Evolutionary conservation across 2,329 filamentous ascomycete species (phyloP).

Genomic region (Zarea fungicola): DNA sequence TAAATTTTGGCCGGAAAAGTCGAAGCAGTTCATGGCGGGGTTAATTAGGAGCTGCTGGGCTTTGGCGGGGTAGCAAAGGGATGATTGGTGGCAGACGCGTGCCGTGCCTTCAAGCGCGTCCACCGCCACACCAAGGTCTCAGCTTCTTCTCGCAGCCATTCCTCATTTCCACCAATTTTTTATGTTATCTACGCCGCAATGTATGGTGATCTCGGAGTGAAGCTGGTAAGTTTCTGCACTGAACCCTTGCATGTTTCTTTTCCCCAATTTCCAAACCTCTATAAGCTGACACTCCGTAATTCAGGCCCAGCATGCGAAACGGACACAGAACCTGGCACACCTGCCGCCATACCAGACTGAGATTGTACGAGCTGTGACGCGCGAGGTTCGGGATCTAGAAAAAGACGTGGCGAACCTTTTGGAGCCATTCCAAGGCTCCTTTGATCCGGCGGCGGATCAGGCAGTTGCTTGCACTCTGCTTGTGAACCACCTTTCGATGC

Average conservation of each 20-base stretch:
- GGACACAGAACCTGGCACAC: conserved; percentile 78
- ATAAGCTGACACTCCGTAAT: not conserved
- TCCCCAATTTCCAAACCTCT: conserved; percentile 17
- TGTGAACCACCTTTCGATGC: conserved; percentile 91
- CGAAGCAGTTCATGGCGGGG: not conserved
- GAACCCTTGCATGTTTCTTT: not conserved
- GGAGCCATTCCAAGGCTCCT: conserved; percentile 75
- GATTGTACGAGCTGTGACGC: conserved; percentile 77
- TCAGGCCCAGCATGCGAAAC: conserved; percentile 92
- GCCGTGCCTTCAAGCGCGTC: conserved; percentile 2
- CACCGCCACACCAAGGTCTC: not conserved
- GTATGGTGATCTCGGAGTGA: conserved; percentile 85
- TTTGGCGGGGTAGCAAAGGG: conserved; percentile 17
- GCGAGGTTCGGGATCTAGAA: conserved; percentile 90
- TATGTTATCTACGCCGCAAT: conserved; percentile 40
- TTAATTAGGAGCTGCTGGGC: not conserved
- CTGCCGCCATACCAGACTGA: conserved; percentile 92
- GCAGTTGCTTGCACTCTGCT: conserved; percentile 82
- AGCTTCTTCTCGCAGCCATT: not conserved
- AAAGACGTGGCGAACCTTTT: conserved; percentile 76
- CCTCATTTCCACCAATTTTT: not conserved
- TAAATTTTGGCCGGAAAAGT: not conserved
- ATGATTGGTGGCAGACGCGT: conserved; percentile 15
- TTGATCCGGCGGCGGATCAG: conserved; percentile 78
- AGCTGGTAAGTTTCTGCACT: conserved; percentile 55